A percentile compares a stretch with the other conserved stretches of the same genome.
These are phyloP conservation scores for Syzygium jambos DNA, from an alignment of 345 rosid genomes.

Conservation along the genomic window DNA sequence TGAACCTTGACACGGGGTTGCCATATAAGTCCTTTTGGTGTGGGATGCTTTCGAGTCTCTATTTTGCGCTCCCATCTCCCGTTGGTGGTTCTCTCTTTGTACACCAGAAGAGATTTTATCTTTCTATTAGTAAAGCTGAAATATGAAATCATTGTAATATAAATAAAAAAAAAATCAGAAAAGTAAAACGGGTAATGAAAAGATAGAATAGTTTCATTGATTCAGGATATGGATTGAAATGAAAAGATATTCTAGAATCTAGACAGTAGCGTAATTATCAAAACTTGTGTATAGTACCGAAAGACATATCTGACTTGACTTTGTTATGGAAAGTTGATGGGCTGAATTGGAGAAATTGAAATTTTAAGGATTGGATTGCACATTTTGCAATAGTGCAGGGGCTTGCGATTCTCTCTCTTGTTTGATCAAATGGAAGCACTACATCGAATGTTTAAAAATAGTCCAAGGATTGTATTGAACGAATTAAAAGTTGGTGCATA, in stretches of 20 bases:
- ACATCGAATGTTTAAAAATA: background rate
- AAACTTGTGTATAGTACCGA: background rate
- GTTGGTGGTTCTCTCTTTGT: background rate
- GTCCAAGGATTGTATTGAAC: background rate
- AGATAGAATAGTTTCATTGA: background rate
- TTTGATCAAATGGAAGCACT: background rate
- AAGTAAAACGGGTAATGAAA: background rate
- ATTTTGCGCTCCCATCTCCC: background rate
- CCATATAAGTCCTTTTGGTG: background rate
- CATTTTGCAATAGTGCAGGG: background rate
- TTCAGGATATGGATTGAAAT: background rate
- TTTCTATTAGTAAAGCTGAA: background rate
- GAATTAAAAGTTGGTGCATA: background rate
- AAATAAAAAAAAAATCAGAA: background rate
- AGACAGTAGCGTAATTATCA: background rate
- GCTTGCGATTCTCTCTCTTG: background rate
- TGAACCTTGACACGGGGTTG: background rate
- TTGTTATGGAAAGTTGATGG: background rate
- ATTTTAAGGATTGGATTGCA: background rate
- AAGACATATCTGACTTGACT: background rate
- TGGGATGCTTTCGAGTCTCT: background rate
- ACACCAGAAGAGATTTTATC: background rate
- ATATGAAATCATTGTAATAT: background rate
- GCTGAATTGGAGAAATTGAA: background rate
- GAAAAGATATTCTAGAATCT: background rate